Evolutionary conservation across 73 alveolate species (phyloP).

Genomic region (Paramecium tetraurelia): DNA sequence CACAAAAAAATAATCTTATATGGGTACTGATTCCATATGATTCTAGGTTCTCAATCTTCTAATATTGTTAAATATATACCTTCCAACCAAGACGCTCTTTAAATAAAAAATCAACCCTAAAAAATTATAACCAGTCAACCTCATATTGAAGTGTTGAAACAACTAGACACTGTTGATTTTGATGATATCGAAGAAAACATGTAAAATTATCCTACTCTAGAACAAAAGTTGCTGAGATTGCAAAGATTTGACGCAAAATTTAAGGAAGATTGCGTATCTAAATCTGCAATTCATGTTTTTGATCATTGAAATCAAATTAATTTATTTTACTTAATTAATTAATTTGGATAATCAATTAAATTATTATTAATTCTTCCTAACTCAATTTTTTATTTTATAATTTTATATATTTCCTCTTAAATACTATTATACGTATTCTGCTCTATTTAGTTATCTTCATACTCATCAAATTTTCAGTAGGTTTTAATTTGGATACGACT

Average conservation of each 20-base stretch:
- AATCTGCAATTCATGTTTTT: background rate
- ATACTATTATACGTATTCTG: background rate
- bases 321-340: background rate
- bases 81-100: background rate
- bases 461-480: constrained; percentile 62
- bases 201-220: constrained; percentile 24
- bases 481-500: too few relatives aligned
- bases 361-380: background rate
- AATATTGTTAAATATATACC: constrained; percentile 5
- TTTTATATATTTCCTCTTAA: background rate
- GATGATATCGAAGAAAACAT: constrained; percentile 28
- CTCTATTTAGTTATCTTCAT: background rate
- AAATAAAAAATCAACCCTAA: background rate
- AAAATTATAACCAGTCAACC: background rate
- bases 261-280: background rate
- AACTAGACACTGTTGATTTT: background rate
- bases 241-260: background rate
- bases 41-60: constrained; percentile 5
- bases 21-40: background rate
- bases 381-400: background rate
- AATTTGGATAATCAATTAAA: background rate
- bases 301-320: background rate
- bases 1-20: background rate
- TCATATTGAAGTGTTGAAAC: background rate
- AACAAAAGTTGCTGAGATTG: background rate